Base-by-base conservation (phyloP, 371 early-diverging fungal species). In the Actinomucor elegans region DNA sequence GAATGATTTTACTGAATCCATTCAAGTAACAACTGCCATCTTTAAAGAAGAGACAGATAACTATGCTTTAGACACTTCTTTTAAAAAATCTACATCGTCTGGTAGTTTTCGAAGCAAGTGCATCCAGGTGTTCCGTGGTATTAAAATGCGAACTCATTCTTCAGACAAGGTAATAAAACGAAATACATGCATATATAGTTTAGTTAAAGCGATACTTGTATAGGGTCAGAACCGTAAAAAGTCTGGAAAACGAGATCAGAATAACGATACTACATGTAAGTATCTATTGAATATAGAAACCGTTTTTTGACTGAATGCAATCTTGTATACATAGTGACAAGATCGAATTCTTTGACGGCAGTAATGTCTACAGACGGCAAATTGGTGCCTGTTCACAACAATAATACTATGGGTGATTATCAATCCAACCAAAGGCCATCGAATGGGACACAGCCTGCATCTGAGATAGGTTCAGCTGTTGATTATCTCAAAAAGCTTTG, bases 401-500 rank as follows among this genome's bases (percentile, higher is more conserved):
- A 41, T 14, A 21, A 24, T 41, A n/a, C 41, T 14, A 11, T n/a
- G n/a, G n/a, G n/a, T n/a, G n/a, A n/a, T n/a, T n/a, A n/a, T n/a
- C n/a, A 41, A 34, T 38, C 29, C 12, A 17, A 10, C 2, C 11
- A 2, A 12, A 4, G 11, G 3, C 14, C 27, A 17, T 18, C 2
- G 12, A 33, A 35, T 8, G 2, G 14, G 8, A 7, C 26, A 14
- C 27, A 36, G 3, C 17, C 24, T 5, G 45, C 53, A 2, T 45
- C 53, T 27, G 27, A 43, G 8, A 20, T 44, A 15, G 45, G 53
- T 2, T 35, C 45, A 5, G 53, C 24, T 21, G 53, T 45, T 27
- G 43, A 44, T 14, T 28, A 44, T 28, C 43, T 52, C 10, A 44
- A 44, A 43, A 2, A 36, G 4, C 53, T 52, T 36, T 52, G 53